Conservation (phyloP, 2,329 filamentous ascomycete species). For the Colletotrichum tabaci region DNA sequence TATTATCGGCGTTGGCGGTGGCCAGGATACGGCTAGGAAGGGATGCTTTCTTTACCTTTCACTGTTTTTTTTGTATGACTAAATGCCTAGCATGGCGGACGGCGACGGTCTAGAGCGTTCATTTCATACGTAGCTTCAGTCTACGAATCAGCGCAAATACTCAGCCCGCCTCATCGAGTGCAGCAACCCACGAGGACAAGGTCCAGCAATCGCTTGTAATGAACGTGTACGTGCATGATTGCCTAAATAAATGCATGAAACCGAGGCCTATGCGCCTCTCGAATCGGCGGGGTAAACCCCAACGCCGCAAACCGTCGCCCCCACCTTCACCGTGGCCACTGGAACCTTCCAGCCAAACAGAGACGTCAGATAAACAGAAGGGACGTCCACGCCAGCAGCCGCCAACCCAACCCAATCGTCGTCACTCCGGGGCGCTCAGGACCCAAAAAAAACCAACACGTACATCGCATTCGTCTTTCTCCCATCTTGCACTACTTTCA, state of each 20-base stretch:
- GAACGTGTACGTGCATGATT: not conserved
- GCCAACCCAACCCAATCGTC: constrained; percentile 22
- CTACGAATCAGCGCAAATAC: not conserved
- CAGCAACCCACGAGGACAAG: not conserved
- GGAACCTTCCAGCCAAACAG: constrained; percentile 44
- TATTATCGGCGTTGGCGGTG: constrained; percentile 25
- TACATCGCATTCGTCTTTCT: not conserved
- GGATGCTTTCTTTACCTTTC: constrained; percentile 12
- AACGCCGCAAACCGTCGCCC: not conserved
- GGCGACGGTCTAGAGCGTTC: not conserved
- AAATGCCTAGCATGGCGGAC: not conserved
- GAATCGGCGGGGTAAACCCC: constrained; percentile 34
- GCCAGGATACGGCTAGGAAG: constrained; percentile 6
- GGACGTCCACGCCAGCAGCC: constrained; percentile 15
- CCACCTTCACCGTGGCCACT: constrained; percentile 28
- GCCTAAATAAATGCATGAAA: constrained; percentile 1
- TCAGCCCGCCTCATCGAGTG: not conserved
- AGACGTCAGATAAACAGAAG: not conserved
- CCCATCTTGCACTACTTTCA: constrained; percentile 1
- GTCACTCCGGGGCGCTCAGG: not conserved
- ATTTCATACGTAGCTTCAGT: not conserved
- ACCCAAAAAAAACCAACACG: constrained; percentile 13
- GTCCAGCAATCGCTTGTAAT: not conserved
- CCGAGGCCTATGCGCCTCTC: constrained; percentile 1
- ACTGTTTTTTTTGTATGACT: constrained; percentile 6